A percentile compares a stretch with the other conserved stretches of the same genome.
phyloP scores from a whole-genome alignment of 2,329 filamentous ascomycete genomes.

The Dactylonectria estremocensis region DNA sequence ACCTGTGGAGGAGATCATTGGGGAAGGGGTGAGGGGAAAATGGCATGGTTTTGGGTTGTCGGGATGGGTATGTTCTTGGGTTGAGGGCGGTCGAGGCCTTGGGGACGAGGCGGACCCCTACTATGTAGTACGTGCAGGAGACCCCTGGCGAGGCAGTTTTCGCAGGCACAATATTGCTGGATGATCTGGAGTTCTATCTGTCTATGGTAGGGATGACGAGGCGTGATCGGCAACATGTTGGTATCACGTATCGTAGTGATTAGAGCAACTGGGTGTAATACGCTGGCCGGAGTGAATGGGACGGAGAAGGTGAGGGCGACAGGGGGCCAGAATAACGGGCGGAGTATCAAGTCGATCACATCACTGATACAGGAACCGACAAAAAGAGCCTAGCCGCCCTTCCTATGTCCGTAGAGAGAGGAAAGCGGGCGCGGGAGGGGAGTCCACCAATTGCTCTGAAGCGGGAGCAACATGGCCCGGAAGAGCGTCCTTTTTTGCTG shows the following conservation, averaged over 20 bases:
- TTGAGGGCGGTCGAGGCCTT: conserved; percentile 9
- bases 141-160: not conserved
- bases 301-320: not conserved
- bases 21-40: not conserved
- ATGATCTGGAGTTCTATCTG: not conserved
- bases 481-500: not conserved
- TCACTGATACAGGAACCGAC: conserved; percentile 4
- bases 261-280: not conserved
- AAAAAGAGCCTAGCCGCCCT: not conserved
- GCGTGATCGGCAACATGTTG: not conserved
- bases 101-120: not conserved
- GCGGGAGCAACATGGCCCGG: conserved; percentile 4
- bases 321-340: not conserved
- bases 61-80: not conserved
- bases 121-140: no score
- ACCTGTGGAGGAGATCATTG: not conserved
- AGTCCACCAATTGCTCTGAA: conserved; percentile 13
- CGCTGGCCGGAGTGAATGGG: not conserved
- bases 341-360: conserved; percentile 10
- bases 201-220: not conserved
- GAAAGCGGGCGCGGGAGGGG: conserved; percentile 1
- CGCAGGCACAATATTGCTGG: not conserved
- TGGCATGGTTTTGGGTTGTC: conserved; percentile 10
- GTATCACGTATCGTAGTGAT: not conserved
- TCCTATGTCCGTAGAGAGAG: not conserved